phyloP scores from a whole-genome alignment of 2,329 filamentous ascomycete genomes.

The Botrytis pseudocinerea region DNA sequence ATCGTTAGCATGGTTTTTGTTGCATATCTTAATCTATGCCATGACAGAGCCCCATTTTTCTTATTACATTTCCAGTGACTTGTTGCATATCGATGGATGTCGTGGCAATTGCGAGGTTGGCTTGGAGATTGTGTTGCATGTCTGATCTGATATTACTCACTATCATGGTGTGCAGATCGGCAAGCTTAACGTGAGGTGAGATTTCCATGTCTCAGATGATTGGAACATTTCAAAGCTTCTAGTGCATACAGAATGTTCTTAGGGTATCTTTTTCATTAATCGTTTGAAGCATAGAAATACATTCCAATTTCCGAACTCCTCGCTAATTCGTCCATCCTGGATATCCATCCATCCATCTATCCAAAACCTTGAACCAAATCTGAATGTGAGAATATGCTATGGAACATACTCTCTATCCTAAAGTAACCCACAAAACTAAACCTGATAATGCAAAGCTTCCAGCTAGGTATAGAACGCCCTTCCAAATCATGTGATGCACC shows the following conservation, averaged over 20 bases:
- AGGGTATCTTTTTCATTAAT: background rate
- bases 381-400: background rate
- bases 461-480: background rate
- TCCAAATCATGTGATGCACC: background rate
- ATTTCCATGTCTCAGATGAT: background rate
- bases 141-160: background rate
- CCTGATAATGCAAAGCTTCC: background rate
- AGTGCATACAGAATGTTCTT: background rate
- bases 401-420: background rate
- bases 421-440: background rate
- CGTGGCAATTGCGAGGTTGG: background rate
- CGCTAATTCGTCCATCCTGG: background rate
- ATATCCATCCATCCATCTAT: background rate
- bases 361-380: background rate
- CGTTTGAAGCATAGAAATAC: background rate
- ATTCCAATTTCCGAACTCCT: background rate
- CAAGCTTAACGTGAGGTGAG: background rate
- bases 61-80: background rate
- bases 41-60: background rate
- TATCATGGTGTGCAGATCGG: background rate
- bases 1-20: background rate
- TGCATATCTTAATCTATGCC: background rate
- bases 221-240: background rate
- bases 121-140: background rate
- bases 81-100: background rate